A percentile compares a stretch with the other conserved stretches of the same genome.
Conservation (phyloP, 192 early-diverging fungal species). For the Gaertneriomyces sp. region DNA sequence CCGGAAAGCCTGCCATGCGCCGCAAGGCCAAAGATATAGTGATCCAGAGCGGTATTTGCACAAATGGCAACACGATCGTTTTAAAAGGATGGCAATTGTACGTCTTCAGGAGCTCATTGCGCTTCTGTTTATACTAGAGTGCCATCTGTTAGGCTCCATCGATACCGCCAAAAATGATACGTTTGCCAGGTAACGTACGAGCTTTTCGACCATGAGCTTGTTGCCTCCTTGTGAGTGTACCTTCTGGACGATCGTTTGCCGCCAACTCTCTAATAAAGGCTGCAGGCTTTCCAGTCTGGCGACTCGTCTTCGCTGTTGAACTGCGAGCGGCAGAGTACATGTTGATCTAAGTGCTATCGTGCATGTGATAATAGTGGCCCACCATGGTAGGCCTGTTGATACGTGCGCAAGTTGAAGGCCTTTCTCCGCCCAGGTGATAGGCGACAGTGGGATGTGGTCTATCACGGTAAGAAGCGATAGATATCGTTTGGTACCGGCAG, state of each 20-base stretch:
- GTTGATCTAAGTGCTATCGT: constrained; percentile 29
- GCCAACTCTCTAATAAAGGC: constrained; percentile 35
- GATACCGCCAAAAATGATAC: not conserved
- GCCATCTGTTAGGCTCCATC: not conserved
- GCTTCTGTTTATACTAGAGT: constrained; percentile 25
- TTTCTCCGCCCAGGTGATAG: constrained; percentile 9
- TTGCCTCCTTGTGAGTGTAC: not conserved
- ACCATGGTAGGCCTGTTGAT: constrained; percentile 30
- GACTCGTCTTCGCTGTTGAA: constrained; percentile 26
- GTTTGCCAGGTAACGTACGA: not conserved
- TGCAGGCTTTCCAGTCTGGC: constrained; percentile 24
- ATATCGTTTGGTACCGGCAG: no score
- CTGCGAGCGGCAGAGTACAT: constrained; percentile 37
- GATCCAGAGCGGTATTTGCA: constrained; percentile 76
- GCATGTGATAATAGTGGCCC: constrained; percentile 16
- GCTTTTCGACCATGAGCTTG: not conserved
- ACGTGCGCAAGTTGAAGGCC: constrained; percentile 1
- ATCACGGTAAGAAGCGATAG: no score
- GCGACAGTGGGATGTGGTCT: not conserved
- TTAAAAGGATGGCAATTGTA: constrained; percentile 59
- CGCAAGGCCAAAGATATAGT: constrained; percentile 64
- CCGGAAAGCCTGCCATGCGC: constrained; percentile 57
- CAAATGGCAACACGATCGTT: constrained; percentile 62
- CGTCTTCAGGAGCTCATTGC: constrained; percentile 49
- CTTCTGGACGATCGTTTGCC: constrained; percentile 21